Conservation (phyloP, 2,329 filamentous ascomycete genomes). For the Seiridium cupressi region DNA sequence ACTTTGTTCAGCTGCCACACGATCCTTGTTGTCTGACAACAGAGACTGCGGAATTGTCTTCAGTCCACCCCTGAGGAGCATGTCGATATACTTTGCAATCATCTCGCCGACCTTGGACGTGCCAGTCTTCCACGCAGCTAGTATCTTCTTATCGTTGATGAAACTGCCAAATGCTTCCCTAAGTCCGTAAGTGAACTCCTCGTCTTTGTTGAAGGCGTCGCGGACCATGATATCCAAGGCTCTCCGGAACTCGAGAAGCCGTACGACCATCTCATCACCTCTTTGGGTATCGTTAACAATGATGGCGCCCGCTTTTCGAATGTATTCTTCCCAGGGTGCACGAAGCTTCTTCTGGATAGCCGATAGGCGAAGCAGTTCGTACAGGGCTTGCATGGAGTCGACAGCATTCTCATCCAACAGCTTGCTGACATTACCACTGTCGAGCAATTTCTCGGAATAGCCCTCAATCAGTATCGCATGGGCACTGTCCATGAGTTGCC, state of each 20-base stretch:
- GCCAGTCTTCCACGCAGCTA: slow-evolving; percentile 72
- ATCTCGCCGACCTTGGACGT: slow-evolving; percentile 97
- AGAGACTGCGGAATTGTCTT: slow-evolving; percentile 76
- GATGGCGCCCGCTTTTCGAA: slow-evolving; percentile 67
- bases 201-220: slow-evolving; percentile 73
- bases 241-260: slow-evolving; percentile 77
- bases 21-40: slow-evolving; percentile 59
- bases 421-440: slow-evolving; percentile 65
- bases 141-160: slow-evolving; percentile 83
- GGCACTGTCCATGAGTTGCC: slow-evolving; percentile 69
- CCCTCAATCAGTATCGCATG: slow-evolving; percentile 70
- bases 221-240: slow-evolving; percentile 75
- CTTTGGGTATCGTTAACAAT: slow-evolving; percentile 81
- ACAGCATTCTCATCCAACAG: slow-evolving; percentile 71
- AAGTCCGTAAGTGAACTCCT: slow-evolving; percentile 74
- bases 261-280: slow-evolving; percentile 81
- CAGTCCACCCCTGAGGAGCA: slow-evolving; percentile 80
- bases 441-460: slow-evolving; percentile 65
- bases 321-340: slow-evolving; percentile 74
- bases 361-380: slow-evolving; percentile 71
- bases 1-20: slow-evolving; percentile 55
- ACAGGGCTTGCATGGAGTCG: slow-evolving; percentile 71
- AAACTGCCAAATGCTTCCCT: slow-evolving; percentile 85
- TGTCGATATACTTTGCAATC: slow-evolving; percentile 96
- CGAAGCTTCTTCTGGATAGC: slow-evolving; percentile 69